A percentile compares a stretch with the other conserved stretches of the same genome.
These are phyloP conservation scores for Stygiomarasmius scandens DNA, from an alignment of 1,284 basidiomycete genomes.

Conservation along the genomic window DNA sequence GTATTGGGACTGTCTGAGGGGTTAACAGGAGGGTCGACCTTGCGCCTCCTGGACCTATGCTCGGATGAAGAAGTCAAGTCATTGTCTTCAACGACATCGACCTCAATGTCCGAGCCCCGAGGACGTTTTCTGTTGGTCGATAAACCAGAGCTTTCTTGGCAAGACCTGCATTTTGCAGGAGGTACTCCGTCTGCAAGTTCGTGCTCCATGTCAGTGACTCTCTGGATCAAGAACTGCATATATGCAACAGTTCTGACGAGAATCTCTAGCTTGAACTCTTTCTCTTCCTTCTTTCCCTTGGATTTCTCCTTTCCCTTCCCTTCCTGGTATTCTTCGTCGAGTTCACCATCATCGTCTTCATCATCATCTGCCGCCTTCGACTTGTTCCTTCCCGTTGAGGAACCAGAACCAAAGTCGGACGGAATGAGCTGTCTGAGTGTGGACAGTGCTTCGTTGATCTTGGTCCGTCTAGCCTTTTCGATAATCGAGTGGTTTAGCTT, in stretches of 20 bases:
- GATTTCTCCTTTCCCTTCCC: conserved; percentile 37
- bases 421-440: conserved; percentile 70
- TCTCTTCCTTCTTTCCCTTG: conserved; percentile 38
- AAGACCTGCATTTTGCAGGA: not conserved
- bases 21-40: not conserved
- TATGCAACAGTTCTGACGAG: conserved; percentile 72
- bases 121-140: conserved; percentile 2
- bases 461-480: conserved; percentile 79
- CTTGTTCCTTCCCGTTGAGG: conserved; percentile 22
- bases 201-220: conserved; percentile 42
- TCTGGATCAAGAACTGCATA: conserved; percentile 63
- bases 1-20: not conserved
- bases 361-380: conserved; percentile 30
- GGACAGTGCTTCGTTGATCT: conserved; percentile 80
- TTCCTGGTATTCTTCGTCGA: conserved; percentile 8
- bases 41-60: conserved; percentile 2
- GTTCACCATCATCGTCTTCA: conserved; percentile 32
- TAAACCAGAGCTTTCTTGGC: not conserved
- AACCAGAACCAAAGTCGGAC: conserved; percentile 11
- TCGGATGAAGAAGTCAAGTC: not conserved
- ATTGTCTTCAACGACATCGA: not conserved
- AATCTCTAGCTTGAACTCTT: conserved; percentile 82
- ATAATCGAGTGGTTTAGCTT: conserved; percentile 84
- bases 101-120: not conserved
- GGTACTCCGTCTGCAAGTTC: conserved; percentile 18